Conservation (phyloP, 148 eudicot species). For the Persicaria tinctoria region DNA sequence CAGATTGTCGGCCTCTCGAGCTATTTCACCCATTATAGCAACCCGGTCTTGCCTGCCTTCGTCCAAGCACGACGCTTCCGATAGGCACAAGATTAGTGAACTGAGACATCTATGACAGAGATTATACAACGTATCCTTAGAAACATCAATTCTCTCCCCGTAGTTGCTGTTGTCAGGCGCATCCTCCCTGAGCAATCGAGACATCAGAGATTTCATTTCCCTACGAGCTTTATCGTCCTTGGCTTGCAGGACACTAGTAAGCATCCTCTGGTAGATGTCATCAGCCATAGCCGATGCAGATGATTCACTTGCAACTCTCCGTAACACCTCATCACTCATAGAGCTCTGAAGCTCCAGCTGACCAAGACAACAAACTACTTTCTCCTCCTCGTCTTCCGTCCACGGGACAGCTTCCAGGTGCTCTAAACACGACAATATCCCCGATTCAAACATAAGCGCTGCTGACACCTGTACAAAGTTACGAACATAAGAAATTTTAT, state of each 20-base stretch:
- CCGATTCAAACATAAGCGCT: slow-evolving; percentile 74
- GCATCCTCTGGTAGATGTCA: slow-evolving; percentile 52
- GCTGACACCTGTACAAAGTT: slow-evolving; percentile 52
- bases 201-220: slow-evolving; percentile 68
- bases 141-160: slow-evolving; percentile 42
- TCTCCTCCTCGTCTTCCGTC: slow-evolving; percentile 84
- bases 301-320: slow-evolving; percentile 60
- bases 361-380: slow-evolving; percentile 49
- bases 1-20: slow-evolving; percentile 87
- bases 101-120: slow-evolving; percentile 81
- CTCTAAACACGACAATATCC: slow-evolving; percentile 66
- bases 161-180: slow-evolving; percentile 18
- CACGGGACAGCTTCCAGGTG: slow-evolving; percentile 85
- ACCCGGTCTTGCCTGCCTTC: slow-evolving; percentile 62
- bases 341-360: slow-evolving; percentile 58
- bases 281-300: slow-evolving; percentile 54
- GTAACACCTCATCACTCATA: slow-evolving; percentile 44
- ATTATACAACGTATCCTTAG: slow-evolving; percentile 57
- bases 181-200: slow-evolving; percentile 64
- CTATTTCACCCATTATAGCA: slow-evolving; percentile 64
- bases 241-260: slow-evolving; percentile 65
- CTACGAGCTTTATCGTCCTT: slow-evolving; percentile 83
- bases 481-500: slow-evolving; percentile 1
- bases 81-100: slow-evolving; percentile 68
- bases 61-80: slow-evolving; percentile 63